phyloP scores from a whole-genome alignment of 768 basidiomycete genomes.

The Gautieria morchelliformis region DNA sequence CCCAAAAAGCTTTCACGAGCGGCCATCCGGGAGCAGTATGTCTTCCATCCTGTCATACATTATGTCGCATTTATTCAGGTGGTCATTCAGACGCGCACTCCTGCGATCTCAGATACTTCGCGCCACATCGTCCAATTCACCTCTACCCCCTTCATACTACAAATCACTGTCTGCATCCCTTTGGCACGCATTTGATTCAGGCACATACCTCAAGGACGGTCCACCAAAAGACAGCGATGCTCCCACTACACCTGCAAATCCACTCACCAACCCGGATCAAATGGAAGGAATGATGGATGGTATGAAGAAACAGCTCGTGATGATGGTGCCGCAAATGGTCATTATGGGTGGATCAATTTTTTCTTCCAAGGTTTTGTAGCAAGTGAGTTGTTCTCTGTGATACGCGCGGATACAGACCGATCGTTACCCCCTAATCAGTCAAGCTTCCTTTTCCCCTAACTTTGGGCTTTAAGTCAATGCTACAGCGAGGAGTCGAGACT shows the following conservation, averaged over 20 bases:
- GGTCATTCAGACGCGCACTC: slow-evolving; percentile 52
- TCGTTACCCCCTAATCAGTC: slow-evolving; percentile 38
- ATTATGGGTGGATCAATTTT: slow-evolving; percentile 99
- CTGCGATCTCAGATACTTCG: slow-evolving; percentile 79
- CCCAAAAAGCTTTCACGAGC: slow-evolving; percentile 74
- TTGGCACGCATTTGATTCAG: slow-evolving; percentile 58
- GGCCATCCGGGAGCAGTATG: slow-evolving; percentile 89
- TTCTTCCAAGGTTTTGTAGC: slow-evolving; percentile 99
- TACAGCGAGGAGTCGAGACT: slow-evolving; percentile 91
- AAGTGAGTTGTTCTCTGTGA: slow-evolving; percentile 48
- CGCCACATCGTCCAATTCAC: slow-evolving; percentile 69
- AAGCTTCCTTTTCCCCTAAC: slow-evolving; percentile 96
- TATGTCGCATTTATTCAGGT: slow-evolving; percentile 1
- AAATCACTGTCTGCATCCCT: slow-evolving; percentile 67
- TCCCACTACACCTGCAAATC: slow-evolving; percentile 57
- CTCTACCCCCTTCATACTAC: slow-evolving; percentile 67
- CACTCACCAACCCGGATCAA: slow-evolving; percentile 77
- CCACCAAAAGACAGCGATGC: slow-evolving; percentile 54
- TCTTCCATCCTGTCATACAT: slow-evolving; percentile 12
- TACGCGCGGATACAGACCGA: not conserved
- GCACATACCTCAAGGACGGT: slow-evolving; percentile 81
- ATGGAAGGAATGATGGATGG: slow-evolving; percentile 99
- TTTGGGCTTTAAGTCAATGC: slow-evolving; percentile 94
- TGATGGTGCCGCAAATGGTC: slow-evolving; percentile 98
- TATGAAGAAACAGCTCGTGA: slow-evolving; percentile 98